phyloP scores from a whole-genome alignment of 345 rosid genomes.

The Physaria fendleri region DNA sequence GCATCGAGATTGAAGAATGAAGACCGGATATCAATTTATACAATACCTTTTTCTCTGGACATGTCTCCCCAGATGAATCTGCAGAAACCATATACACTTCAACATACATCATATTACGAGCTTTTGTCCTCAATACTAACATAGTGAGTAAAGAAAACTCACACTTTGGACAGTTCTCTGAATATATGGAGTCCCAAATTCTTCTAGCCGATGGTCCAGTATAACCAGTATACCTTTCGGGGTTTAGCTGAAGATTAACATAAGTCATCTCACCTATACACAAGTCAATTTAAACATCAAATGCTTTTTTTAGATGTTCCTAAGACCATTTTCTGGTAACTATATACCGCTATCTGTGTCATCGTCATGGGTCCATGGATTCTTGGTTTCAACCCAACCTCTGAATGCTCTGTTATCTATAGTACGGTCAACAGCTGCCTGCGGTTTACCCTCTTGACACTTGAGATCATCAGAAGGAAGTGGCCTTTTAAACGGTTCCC shows the following conservation, averaged over 20 bases:
- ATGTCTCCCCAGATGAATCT: conserved; percentile 77
- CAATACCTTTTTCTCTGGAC: conserved; percentile 81
- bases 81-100: conserved; percentile 11
- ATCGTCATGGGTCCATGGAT: conserved; percentile 96
- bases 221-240: conserved; percentile 84
- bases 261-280: conserved; percentile 78
- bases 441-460: conserved; percentile 96
- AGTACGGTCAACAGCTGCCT: conserved; percentile 85
- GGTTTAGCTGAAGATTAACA: conserved; percentile 85
- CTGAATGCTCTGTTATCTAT: conserved; percentile 66
- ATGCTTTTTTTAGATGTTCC: neutral
- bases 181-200: conserved; percentile 93
- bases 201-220: conserved; percentile 87
- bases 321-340: neutral
- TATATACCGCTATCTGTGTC: conserved; percentile 80
- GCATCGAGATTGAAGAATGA: conserved; percentile 94
- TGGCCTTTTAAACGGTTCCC: too few relatives aligned
- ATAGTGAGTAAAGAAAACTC: conserved; percentile 16
- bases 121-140: neutral
- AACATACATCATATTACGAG: neutral
- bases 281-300: conserved; percentile 3
- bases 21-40: conserved; percentile 97
- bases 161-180: conserved; percentile 90
- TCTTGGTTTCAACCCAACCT: conserved; percentile 88
- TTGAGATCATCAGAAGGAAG: conserved; percentile 53